Conservation (phyloP, 2,329 filamentous ascomycete genomes). For the Graphilbum sp. region DNA sequence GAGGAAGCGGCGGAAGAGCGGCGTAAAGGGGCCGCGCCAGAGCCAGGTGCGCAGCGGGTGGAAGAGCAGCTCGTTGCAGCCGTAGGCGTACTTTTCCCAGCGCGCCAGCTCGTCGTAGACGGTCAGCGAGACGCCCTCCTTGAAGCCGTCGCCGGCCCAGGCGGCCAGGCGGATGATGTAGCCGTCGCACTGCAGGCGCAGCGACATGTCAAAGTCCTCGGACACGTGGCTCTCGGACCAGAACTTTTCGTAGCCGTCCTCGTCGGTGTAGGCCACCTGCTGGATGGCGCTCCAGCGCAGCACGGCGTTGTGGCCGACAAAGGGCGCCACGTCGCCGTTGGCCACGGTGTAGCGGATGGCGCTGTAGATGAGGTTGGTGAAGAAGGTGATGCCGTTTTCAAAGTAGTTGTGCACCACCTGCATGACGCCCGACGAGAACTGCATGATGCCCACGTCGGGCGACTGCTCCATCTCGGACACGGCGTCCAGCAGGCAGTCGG, state of each 20-base stretch:
- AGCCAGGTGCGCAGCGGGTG: slow-evolving; percentile 61
- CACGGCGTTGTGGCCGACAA: slow-evolving; percentile 67
- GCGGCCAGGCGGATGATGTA: slow-evolving; percentile 59
- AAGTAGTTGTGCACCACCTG: slow-evolving; percentile 61
- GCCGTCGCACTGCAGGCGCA: slow-evolving; percentile 54
- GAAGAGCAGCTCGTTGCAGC: slow-evolving; percentile 70
- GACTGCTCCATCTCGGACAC: slow-evolving; percentile 71
- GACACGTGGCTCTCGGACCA: slow-evolving; percentile 71
- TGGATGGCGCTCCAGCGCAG: slow-evolving; percentile 63
- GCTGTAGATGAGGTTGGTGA: slow-evolving; percentile 60
- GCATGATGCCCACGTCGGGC: slow-evolving; percentile 62
- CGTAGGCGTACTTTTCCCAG: slow-evolving; percentile 80
- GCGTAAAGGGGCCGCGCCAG: slow-evolving; percentile 59
- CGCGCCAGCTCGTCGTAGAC: slow-evolving; percentile 72
- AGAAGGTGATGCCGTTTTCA: slow-evolving; percentile 54
- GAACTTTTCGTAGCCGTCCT: slow-evolving; percentile 61
- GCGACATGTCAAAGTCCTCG: slow-evolving; percentile 70
- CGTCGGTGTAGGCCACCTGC: slow-evolving; percentile 52
- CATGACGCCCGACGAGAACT: slow-evolving; percentile 66
- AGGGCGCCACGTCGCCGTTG: slow-evolving; percentile 61
- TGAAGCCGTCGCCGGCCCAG: slow-evolving; percentile 62
- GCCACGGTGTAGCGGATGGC: slow-evolving; percentile 64
- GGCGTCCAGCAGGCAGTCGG: slow-evolving; percentile 62
- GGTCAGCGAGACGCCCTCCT: slow-evolving; percentile 69
- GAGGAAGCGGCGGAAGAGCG: slow-evolving; percentile 59